Base-by-base conservation (phyloP, 108 stramenopile genomes). In the Nitzschia palea region DNA sequence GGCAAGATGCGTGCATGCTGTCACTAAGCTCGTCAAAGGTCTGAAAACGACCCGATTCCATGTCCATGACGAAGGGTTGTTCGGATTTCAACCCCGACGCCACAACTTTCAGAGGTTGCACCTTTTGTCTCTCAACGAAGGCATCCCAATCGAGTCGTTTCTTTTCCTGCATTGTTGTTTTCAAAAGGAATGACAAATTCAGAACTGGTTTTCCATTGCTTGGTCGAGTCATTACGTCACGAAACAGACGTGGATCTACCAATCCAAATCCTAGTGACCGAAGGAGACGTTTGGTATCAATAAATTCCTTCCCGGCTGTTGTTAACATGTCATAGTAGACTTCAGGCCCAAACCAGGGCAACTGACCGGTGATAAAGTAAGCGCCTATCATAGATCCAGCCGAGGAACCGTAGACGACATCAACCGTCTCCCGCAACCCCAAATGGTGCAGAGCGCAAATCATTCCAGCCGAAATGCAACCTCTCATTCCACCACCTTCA, bases 401-500 rank as follows among this genome's bases (percentile, higher is more conserved):
- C 27, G 85, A 87, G 6, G 85, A 85, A 10, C 97, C 97, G 71
- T 97, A 97, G 0, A 97, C 91, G n/a, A 90, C 90, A 76, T 97
- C 96, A 33, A 97, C 55, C 10, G 82, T 60, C 68, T 96, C 94
- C 42, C 82, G 65, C 52, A 97, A 70, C 14, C 95, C 96, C 10
- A 97, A 67, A 50, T 94, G 73, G 64, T 86, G 73, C 6, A 98
- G 65, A 0, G 95, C 93, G 43, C 90, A 84, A 9, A 93, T 86
- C 96, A 97, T 97, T 29, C 97, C 97, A 12, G 96, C 97, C 0
- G 90, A 85, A 22, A 98, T 83, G 55, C 95, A 98, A 26, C 97
- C 97, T 27, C 97, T 65, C 97, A 98, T 98, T 5, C 97, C 97
- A 4, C 97, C 97, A 12, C 97, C 97, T 72, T 98, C 97, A 43